Conservation (phyloP, 129 eudicot species). For the Glebionis coronaria region DNA sequence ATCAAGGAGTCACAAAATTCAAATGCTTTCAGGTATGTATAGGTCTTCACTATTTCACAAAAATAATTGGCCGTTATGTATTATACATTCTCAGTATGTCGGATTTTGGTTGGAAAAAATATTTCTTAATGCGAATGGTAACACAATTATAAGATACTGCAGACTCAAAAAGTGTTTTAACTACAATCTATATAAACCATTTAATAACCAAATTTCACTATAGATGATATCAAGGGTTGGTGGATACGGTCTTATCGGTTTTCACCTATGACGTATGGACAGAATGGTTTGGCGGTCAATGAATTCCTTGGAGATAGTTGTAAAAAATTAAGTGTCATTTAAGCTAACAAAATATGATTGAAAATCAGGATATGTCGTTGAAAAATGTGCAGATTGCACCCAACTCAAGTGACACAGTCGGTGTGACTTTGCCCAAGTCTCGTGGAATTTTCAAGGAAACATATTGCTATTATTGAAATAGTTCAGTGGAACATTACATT, state of each 20-base stretch:
- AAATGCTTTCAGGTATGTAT: too few relatives aligned
- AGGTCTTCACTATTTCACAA: too few relatives aligned
- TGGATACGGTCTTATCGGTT: slow-evolving; percentile 94
- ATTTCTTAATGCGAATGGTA: too few relatives aligned
- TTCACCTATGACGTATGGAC: slow-evolving; percentile 91
- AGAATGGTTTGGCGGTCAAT: slow-evolving; percentile 78
- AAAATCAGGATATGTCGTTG: slow-evolving; percentile 2
- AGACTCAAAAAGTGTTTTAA: too few relatives aligned
- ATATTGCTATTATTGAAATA: slow-evolving; percentile 52
- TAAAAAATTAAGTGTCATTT: slow-evolving; percentile 52
- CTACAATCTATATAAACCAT: too few relatives aligned
- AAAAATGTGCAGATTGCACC: slow-evolving; percentile 42
- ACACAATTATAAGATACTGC: too few relatives aligned
- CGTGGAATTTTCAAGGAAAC: slow-evolving; percentile 75
- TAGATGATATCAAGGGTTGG: slow-evolving; percentile 74
- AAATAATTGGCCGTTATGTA: too few relatives aligned
- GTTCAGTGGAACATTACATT: too few relatives aligned
- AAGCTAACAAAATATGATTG: not conserved
- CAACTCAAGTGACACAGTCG: slow-evolving; percentile 52
- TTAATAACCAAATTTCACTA: slow-evolving; percentile 3
- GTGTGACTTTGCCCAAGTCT: slow-evolving; percentile 52
- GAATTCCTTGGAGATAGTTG: slow-evolving; percentile 94
- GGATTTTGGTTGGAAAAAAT: too few relatives aligned
- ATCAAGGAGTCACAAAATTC: too few relatives aligned
- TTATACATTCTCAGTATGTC: too few relatives aligned